Evolutionary conservation across 306 rosid species (phyloP).

Genomic region (Castanea sativa): DNA sequence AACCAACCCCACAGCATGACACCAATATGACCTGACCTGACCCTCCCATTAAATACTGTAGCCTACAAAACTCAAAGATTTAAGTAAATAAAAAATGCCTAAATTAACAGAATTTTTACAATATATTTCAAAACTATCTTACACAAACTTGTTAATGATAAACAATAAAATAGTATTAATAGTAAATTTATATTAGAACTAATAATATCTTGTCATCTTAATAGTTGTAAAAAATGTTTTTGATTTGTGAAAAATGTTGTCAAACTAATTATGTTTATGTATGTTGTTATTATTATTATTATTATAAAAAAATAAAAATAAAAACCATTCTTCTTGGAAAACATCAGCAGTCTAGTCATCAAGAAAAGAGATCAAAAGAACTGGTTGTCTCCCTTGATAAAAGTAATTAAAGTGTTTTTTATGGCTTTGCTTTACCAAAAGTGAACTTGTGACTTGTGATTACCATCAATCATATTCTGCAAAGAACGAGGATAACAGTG

Average conservation of each 20-base stretch:
- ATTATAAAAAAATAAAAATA: too few relatives aligned
- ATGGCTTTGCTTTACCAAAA: neutral
- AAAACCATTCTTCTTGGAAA: neutral
- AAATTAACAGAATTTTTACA: too few relatives aligned
- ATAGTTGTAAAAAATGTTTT: too few relatives aligned
- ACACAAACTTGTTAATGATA: too few relatives aligned
- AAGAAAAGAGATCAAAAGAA: conserved; percentile 22
- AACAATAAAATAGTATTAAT: too few relatives aligned
- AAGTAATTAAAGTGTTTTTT: conserved; percentile 6
- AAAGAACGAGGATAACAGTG: neutral
- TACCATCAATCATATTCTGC: neutral
- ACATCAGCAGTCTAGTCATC: conserved; percentile 18
- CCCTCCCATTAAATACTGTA: neutral
- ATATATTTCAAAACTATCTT: too few relatives aligned
- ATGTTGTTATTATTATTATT: too few relatives aligned
- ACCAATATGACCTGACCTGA: conserved; percentile 1
- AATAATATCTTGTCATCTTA: too few relatives aligned
- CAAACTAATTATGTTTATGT: too few relatives aligned
- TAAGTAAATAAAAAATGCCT: too few relatives aligned
- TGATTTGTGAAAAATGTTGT: too few relatives aligned
- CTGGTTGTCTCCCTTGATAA: conserved; percentile 8
- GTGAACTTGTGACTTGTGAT: neutral
- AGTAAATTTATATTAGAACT: too few relatives aligned
- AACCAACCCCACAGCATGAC: neutral
- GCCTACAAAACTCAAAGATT: neutral